Evolutionary conservation across 805 yeast species (phyloP).

Genomic region (Candida caryicola): DNA sequence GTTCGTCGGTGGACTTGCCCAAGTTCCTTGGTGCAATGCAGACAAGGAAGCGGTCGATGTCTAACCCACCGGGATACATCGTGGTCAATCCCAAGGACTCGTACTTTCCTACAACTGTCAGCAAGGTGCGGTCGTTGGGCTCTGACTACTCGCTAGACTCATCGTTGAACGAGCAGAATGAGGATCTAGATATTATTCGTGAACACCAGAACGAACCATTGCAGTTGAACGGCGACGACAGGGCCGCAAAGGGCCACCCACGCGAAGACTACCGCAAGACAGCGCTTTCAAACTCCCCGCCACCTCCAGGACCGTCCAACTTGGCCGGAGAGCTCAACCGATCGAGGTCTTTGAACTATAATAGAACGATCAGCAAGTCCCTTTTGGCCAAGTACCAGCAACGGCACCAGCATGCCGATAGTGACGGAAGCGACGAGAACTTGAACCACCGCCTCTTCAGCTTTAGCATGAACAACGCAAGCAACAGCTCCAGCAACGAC

Average conservation of each 20-base stretch:
- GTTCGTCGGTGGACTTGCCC: slow-evolving; percentile 25
- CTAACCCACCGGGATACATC: slow-evolving; percentile 20
- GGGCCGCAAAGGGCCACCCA: background rate
- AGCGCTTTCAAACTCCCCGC: background rate
- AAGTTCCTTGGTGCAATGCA: slow-evolving; percentile 12
- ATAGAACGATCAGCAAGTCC: slow-evolving; percentile 12
- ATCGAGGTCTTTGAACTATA: slow-evolving; percentile 24
- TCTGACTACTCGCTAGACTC: slow-evolving; percentile 11
- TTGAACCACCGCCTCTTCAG: slow-evolving; percentile 14
- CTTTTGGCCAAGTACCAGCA: slow-evolving; percentile 18
- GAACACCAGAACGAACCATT: slow-evolving; percentile 16
- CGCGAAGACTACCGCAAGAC: background rate
- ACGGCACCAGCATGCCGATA: slow-evolving; percentile 14
- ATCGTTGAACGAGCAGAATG: slow-evolving; percentile 8
- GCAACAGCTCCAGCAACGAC: slow-evolving; percentile 4
- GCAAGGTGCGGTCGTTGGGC: slow-evolving; percentile 7
- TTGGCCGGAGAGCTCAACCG: slow-evolving; percentile 16
- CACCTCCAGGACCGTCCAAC: slow-evolving; percentile 7
- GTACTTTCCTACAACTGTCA: slow-evolving; percentile 23
- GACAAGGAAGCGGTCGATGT: slow-evolving; percentile 20
- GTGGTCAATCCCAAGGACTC: slow-evolving; percentile 21
- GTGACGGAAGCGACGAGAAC: slow-evolving; percentile 13
- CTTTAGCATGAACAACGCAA: slow-evolving; percentile 13
- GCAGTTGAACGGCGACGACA: slow-evolving; percentile 2
- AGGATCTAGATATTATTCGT: slow-evolving; percentile 21